Conservation (phyloP, 75 land plant species). For the Sequoia sempervirens region DNA sequence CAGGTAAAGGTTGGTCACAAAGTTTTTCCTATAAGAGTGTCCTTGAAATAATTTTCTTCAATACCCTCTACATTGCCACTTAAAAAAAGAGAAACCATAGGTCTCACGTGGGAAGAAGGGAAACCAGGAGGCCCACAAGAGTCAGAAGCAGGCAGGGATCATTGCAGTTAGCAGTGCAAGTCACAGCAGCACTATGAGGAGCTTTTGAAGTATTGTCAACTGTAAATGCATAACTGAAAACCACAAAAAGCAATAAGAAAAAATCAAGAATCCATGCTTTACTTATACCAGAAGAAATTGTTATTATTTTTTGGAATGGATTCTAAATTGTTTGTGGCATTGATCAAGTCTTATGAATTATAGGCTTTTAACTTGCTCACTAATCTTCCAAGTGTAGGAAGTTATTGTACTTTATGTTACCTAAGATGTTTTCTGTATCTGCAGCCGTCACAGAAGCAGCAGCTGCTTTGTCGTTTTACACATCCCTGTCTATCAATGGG, state of each 20-base stretch:
- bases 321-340: neutral
- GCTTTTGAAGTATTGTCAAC: neutral
- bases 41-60: neutral
- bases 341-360: neutral
- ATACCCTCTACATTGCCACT: neutral
- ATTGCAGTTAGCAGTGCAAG: neutral
- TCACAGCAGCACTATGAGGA: neutral
- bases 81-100: neutral
- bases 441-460: conserved; percentile 60
- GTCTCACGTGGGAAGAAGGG: neutral
- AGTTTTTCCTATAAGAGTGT: neutral
- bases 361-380: neutral
- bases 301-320: neutral
- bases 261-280: neutral
- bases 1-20: neutral
- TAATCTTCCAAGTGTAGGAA: neutral
- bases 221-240: neutral
- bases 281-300: neutral
- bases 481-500: conserved; percentile 26
- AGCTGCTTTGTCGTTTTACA: conserved; percentile 56
- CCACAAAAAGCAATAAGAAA: neutral
- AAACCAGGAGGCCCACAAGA: neutral
- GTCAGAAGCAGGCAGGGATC: neutral
- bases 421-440: conserved; percentile 10
- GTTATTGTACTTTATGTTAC: neutral